These are phyloP conservation scores for Proteromonas lacertae DNA, from an alignment of 352 stramenopile genomes.

Conservation along the genomic window DNA sequence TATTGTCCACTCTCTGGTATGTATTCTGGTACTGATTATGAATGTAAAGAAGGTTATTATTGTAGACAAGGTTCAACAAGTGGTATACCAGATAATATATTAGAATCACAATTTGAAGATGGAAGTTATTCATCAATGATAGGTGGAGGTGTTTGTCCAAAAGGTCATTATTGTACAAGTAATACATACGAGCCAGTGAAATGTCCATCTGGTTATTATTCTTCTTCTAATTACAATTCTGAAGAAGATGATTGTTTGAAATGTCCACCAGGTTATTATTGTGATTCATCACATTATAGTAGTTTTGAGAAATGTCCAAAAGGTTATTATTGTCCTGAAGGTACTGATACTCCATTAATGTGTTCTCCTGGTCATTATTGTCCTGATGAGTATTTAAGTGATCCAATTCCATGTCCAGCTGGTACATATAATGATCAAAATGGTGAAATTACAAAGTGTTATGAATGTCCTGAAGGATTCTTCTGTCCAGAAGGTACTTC, in stretches of 20 bases:
- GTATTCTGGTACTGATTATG: constrained; percentile 5
- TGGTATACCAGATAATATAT: constrained; percentile 13
- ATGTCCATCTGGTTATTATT: constrained; percentile 9
- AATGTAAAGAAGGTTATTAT: constrained; percentile 10
- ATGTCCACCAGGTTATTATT: constrained; percentile 20
- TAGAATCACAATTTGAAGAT: constrained; percentile 2
- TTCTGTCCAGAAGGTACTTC: constrained; percentile 1
- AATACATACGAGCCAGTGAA: background rate
- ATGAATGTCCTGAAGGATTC: constrained; percentile 18
- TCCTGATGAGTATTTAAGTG: constrained; percentile 14
- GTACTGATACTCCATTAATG: constrained; percentile 13
- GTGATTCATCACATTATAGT: constrained; percentile 2
- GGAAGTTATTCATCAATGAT: constrained; percentile 5
- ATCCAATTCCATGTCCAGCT: constrained; percentile 17
- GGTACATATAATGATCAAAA: constrained; percentile 11
- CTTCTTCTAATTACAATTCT: constrained; percentile 18
- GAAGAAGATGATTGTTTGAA: constrained; percentile 10
- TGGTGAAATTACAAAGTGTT: constrained; percentile 9
- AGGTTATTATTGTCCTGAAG: constrained; percentile 38
- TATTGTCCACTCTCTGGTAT: constrained; percentile 11
- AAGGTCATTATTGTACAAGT: constrained; percentile 9
- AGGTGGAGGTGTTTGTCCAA: constrained; percentile 4
- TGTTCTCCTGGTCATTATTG: constrained; percentile 11
- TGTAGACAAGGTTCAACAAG: constrained; percentile 5
- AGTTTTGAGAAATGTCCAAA: constrained; percentile 17